Evolutionary conservation across 2,329 filamentous ascomycete species (phyloP).

Genomic region (Botrytis sinoallii): DNA sequence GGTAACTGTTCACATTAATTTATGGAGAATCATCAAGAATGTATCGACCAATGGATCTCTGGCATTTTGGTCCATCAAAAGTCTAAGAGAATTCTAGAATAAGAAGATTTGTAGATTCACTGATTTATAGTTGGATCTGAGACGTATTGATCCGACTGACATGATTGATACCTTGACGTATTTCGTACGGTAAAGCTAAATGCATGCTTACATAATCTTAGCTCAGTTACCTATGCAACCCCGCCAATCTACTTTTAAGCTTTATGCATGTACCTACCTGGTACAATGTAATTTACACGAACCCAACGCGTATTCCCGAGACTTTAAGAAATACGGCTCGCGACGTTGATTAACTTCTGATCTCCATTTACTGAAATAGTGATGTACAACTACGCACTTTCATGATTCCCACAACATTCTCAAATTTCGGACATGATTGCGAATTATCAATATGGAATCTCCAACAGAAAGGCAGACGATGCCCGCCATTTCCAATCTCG

Average conservation of each 20-base stretch:
- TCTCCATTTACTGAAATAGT: neutral
- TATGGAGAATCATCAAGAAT: neutral
- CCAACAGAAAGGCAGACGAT: slow-evolving; percentile 59
- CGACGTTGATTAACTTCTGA: neutral
- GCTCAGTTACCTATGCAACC: neutral
- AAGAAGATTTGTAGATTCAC: neutral
- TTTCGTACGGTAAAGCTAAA: neutral
- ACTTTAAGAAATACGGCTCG: neutral
- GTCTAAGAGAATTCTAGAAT: neutral
- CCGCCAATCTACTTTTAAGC: neutral
- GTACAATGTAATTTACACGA: slow-evolving; percentile 11
- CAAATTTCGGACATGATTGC: neutral
- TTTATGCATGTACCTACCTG: neutral
- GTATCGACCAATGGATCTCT: neutral
- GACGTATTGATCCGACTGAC: neutral
- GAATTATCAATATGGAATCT: slow-evolving; percentile 49
- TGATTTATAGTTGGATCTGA: neutral
- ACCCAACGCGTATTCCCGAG: slow-evolving; percentile 1
- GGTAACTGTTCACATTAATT: neutral
- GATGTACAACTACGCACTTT: neutral
- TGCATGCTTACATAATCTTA: slow-evolving; percentile 7
- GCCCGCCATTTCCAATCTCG: slow-evolving; percentile 38
- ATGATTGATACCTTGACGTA: neutral
- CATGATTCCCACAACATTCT: neutral
- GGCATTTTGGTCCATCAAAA: neutral